A percentile compares a stretch with the other conserved stretches of the same genome.
Conservation (phyloP, 1,284 basidiomycete species). For the Trichosporon coremiiforme region DNA sequence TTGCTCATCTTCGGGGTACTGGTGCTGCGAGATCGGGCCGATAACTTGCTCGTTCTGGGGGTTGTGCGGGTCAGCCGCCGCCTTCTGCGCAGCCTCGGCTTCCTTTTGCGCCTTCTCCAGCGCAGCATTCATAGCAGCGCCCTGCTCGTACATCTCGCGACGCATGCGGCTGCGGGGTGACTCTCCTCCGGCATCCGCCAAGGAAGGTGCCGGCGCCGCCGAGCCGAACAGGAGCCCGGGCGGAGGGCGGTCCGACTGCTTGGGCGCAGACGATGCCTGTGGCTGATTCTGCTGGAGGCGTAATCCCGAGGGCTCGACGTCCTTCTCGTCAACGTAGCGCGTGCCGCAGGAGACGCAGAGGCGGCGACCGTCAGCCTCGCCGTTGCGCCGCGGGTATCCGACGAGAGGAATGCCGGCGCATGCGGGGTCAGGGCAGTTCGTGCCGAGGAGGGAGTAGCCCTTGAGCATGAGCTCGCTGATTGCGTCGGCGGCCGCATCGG, state of each 20-base stretch:
- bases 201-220: not conserved
- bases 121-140: constrained; percentile 26
- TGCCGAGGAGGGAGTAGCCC: constrained; percentile 51
- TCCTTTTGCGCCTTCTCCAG: constrained; percentile 12
- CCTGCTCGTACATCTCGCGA: constrained; percentile 47
- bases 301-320: constrained; percentile 25
- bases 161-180: constrained; percentile 42
- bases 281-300: not conserved
- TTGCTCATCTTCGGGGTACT: not conserved
- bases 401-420: constrained; percentile 54
- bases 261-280: not conserved
- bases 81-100: not conserved
- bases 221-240: not conserved
- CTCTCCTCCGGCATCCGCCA: constrained; percentile 26
- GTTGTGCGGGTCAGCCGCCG: not conserved
- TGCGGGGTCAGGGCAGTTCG: constrained; percentile 44
- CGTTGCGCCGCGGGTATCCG: constrained; percentile 47
- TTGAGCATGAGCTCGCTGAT: constrained; percentile 50
- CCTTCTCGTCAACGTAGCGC: constrained; percentile 44
- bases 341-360: constrained; percentile 49
- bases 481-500: constrained; percentile 42
- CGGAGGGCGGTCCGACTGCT: not conserved
- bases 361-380: constrained; percentile 42
- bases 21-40: not conserved
- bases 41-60: not conserved